Evolutionary conservation across 306 rosid species (phyloP), one percentile per base, ranked within the genome.

Genomic region (Canavalia ensiformis): DNA sequence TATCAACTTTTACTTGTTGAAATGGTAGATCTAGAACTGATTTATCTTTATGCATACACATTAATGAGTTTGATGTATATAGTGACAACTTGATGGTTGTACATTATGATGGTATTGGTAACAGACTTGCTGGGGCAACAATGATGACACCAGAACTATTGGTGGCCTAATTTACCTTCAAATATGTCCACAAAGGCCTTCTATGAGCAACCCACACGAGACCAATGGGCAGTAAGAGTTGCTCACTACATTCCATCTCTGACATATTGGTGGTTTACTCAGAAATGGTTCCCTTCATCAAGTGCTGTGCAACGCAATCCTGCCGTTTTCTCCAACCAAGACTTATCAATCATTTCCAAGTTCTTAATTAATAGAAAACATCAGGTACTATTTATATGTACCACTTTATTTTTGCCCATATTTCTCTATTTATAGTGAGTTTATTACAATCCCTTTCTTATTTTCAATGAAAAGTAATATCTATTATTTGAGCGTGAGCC

Each of bases 261-360:
- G 42, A 85, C 84, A 29, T 76, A 76, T 25, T 90, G 90, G 90
- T 88, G 92, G 94, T 64, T 83, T 45, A 90, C 87, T 73, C 90
- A 88, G 75, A 87, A 87, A 0, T 80, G 85, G 74, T 90, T 90
- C 72, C 92, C 92, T 6, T 9, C 82, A 28, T 79, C 82, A 60
- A 88, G 90, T 41, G 86, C 74, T 45, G 60, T 76, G 1, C 37
- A 49, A 9, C 1, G 1, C 8, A 88, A 76, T 31, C 81, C 79
- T 59, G 74, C 75, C 9, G 1, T 84, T 50, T 79, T 88, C 70
- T 83, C 90, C 5, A 54, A 5, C 34, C 89, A 86, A 68, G 92
- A 90, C 77, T 60, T 85, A 6, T 71, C 80, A 56, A 45, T 88
- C 39, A 0, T 85, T 8, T 68, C 45, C 66, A 76, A 76, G 8